Evolutionary conservation across 495 filamentous ascomycete genomes (phyloP).

Genomic region (Cenococcum geophilum): DNA sequence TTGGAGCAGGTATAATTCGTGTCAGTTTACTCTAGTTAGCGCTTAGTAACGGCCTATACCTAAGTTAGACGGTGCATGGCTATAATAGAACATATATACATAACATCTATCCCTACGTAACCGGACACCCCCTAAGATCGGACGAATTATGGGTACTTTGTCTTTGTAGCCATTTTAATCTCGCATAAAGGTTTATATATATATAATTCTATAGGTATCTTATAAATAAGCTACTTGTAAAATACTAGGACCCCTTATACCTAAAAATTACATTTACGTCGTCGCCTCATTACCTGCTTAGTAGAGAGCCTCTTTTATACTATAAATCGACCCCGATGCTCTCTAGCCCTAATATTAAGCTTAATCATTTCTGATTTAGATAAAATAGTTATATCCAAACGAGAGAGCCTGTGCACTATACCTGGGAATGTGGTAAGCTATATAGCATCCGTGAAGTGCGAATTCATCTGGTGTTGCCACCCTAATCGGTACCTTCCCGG

Average conservation of each 20-base stretch:
- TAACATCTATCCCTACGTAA: background rate
- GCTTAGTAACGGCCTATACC: no score
- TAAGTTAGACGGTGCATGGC: no score
- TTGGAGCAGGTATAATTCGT: no score
- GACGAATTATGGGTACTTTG: background rate
- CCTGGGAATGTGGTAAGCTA: background rate
- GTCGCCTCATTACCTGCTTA: background rate
- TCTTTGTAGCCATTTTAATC: background rate
- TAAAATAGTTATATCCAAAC: background rate
- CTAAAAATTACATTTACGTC: background rate
- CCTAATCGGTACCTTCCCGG: background rate
- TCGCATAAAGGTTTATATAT: background rate
- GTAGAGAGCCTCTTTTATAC: background rate
- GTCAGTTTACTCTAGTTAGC: no score
- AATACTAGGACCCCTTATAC: background rate
- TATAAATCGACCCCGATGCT: background rate
- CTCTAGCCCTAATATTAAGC: background rate
- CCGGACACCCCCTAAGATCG: background rate
- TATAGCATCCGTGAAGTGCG: background rate
- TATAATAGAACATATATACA: no score
- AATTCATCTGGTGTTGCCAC: background rate
- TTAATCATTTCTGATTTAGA: background rate
- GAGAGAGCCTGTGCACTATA: background rate
- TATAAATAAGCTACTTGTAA: background rate
- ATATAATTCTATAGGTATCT: background rate